These are phyloP conservation scores for Tephrocybe sp. DNA, from an alignment of 768 basidiomycete species.

Conservation along the genomic window DNA sequence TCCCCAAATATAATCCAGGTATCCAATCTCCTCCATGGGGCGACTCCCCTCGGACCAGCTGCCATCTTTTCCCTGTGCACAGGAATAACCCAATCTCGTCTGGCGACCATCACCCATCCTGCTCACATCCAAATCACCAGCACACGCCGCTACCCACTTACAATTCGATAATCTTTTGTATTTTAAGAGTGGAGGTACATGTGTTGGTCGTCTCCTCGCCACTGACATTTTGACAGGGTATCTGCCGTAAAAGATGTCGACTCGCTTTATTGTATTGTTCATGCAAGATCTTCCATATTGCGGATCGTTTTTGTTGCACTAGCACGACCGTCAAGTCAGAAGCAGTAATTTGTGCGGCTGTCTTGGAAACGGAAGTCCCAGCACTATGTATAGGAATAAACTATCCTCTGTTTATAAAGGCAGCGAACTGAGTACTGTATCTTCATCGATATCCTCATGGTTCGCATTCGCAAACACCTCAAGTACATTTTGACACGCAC, in stretches of 20 bases:
- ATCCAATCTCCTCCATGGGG: slow-evolving; percentile 68
- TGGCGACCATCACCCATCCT: slow-evolving; percentile 45
- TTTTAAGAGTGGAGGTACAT: too few species aligned
- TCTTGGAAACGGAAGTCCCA: neutral
- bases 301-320: too few species aligned
- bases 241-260: too few species aligned
- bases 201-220: too few species aligned
- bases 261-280: too few species aligned
- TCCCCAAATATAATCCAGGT: slow-evolving; percentile 74
- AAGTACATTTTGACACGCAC: neutral
- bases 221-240: too few species aligned
- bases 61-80: slow-evolving; percentile 86
- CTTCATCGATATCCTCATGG: neutral
- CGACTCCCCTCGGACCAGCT: slow-evolving; percentile 79
- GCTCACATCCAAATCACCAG: slow-evolving; percentile 65
- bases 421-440: neutral
- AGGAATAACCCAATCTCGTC: slow-evolving; percentile 48
- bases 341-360: neutral
- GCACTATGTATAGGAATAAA: neutral
- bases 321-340: too few species aligned
- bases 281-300: too few species aligned
- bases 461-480: neutral
- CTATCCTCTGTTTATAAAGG: neutral
- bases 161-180: too few species aligned
- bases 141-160: slow-evolving; percentile 57